These are phyloP conservation scores for Salix caprea DNA, from an alignment of 345 rosid species.

Conservation along the genomic window DNA sequence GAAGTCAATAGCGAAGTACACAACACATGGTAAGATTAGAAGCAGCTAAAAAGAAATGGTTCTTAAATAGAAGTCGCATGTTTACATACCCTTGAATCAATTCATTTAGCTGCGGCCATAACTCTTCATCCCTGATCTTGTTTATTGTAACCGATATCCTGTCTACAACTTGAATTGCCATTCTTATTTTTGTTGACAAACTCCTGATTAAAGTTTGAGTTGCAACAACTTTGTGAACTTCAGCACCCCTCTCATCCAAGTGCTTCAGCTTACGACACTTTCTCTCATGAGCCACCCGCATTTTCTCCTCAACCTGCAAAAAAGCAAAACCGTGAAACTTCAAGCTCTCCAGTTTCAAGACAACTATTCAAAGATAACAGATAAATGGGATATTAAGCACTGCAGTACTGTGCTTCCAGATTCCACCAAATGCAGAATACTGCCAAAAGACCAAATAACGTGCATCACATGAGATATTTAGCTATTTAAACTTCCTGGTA, in stretches of 20 bases:
- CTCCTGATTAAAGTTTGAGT: constrained; percentile 49
- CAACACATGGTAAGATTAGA: background rate
- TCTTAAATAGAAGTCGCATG: constrained; percentile 3
- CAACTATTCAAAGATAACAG: background rate
- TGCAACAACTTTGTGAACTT: constrained; percentile 53
- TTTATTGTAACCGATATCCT: constrained; percentile 73
- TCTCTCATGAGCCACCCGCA: constrained; percentile 73
- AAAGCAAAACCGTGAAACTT: constrained; percentile 10
- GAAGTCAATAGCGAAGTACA: background rate
- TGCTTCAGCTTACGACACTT: constrained; percentile 68
- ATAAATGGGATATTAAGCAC: background rate
- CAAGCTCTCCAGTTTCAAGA: background rate
- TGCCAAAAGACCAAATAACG: background rate
- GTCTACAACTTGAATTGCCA: constrained; percentile 87
- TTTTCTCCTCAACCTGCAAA: constrained; percentile 81
- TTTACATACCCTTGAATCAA: constrained; percentile 75
- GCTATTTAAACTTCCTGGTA: background rate
- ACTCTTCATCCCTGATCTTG: constrained; percentile 92
- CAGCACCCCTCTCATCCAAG: constrained; percentile 81
- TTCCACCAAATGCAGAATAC: constrained; percentile 5
- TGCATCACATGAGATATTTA: background rate
- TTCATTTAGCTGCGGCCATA: constrained; percentile 87
- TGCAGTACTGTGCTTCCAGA: background rate
- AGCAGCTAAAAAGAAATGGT: background rate
- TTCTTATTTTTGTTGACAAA: constrained; percentile 76